Evolutionary conservation across 192 early-diverging fungal species (phyloP).

Genomic region (Linnemannia zychae): DNA sequence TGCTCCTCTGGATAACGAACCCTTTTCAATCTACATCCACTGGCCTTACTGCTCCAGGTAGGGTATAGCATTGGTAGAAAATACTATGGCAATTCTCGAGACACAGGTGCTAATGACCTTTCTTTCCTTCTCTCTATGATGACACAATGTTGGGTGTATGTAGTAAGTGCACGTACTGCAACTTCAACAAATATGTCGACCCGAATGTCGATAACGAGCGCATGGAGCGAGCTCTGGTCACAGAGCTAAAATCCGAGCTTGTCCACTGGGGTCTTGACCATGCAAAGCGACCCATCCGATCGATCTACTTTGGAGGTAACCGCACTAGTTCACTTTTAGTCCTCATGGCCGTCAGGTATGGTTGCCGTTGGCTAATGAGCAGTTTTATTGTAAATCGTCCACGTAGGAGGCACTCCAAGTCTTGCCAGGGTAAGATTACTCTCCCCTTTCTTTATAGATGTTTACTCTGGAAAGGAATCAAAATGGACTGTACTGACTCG

Average conservation of each 20-base stretch:
- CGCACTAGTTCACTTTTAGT: not conserved
- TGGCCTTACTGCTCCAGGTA: constrained; percentile 72
- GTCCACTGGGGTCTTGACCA: constrained; percentile 38
- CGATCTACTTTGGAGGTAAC: constrained; percentile 68
- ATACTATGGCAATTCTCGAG: no score
- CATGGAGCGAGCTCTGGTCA: constrained; percentile 55
- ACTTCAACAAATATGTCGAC: constrained; percentile 71
- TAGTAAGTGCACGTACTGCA: constrained; percentile 71
- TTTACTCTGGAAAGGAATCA: not conserved
- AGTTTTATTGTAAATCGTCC: not conserved
- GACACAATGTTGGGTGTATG: not conserved
- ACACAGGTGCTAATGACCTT: not conserved
- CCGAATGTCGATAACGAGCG: constrained; percentile 60
- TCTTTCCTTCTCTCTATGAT: not conserved
- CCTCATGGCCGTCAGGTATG: no score
- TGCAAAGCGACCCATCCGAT: constrained; percentile 47
- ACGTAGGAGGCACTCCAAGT: constrained; percentile 66
- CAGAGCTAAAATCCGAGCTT: constrained; percentile 58
- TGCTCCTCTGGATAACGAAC: constrained; percentile 6
- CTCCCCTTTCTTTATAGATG: not conserved
- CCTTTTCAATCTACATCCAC: constrained; percentile 67
- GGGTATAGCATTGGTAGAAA: not conserved
- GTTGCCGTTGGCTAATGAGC: not conserved
- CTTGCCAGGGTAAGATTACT: constrained; percentile 29
- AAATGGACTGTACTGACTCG: not conserved